Base-by-base conservation (phyloP, 2,329 filamentous ascomycete genomes). In the Phaeoacremonium minimum region DNA sequence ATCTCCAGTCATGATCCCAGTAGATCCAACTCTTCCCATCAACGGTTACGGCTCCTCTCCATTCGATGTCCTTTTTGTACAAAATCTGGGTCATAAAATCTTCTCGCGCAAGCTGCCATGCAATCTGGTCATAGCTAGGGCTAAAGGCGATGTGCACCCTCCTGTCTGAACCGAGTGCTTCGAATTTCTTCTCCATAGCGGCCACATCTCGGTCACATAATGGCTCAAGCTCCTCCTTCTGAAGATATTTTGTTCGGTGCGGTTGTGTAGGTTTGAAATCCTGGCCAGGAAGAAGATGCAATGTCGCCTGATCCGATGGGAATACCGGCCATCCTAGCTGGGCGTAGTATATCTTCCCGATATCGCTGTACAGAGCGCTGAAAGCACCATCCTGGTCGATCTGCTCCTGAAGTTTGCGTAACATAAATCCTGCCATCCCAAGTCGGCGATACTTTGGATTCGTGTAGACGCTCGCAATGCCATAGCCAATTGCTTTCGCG, bases 391-490 rank as follows among this genome's bases (percentile, higher is more conserved):
- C 47, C 22, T 33, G 13, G 38, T 65, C 60, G 43, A 64, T 54
- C n/a, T 41, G 41, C 30, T 58, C 44, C 36, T 58, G 55, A 3
- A 64, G 41, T n/a, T 44, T 44, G 28, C 36, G 47, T 28, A 66
- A 45, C 37, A 66, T 52, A 38, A 46, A 43, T n/a, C 50, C 54
- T 2, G 60, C 63, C 51, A 62, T 56, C 17, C 62, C 61, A 6
- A 48, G 39, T 19, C 47, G 46, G 28, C 61, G 57, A 29, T 57
- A 52, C 15, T 53, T 44, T 6, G 54, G 49, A 30, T 56, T 54
- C 6, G 63, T 66, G 43, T 56, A 59, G 13, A 65, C 44, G 30
- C 60, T 55, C 33, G 56, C 53, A 30, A 66, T 51, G 33, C 51
- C 43, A 38, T 54, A 57, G n/a, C 51, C 55, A 13, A 45, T 46